Evolutionary conservation across 306 rosid species (phyloP).

Genomic region (Cicer yamashitae): DNA sequence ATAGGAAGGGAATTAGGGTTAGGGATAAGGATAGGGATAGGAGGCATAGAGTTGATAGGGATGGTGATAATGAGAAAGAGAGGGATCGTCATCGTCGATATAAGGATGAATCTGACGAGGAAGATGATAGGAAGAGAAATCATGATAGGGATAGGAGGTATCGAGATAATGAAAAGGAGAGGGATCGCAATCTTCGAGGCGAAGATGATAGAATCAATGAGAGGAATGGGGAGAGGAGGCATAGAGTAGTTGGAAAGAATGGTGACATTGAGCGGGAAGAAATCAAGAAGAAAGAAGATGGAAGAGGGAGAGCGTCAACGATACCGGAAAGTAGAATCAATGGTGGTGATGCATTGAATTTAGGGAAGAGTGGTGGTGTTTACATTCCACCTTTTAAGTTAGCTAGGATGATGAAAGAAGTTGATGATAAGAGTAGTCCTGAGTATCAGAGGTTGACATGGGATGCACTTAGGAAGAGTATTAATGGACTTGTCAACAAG

Average conservation of each 20-base stretch:
- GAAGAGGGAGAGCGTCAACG: conserved; percentile 44
- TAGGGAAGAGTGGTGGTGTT: conserved; percentile 93
- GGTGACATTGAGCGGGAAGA: conserved; percentile 33
- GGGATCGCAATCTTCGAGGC: neutral
- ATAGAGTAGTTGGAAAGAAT: conserved; percentile 45
- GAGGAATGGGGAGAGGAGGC: conserved; percentile 19
- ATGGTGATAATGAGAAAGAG: neutral
- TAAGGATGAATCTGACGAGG: neutral
- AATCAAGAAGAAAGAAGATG: conserved; percentile 50
- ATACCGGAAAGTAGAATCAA: conserved; percentile 52
- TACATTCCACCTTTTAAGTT: conserved; percentile 92
- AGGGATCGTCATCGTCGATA: neutral
- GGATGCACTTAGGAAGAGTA: conserved; percentile 96
- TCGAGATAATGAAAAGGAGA: neutral
- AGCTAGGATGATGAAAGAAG: conserved; percentile 95
- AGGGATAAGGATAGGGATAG: conserved; percentile 12
- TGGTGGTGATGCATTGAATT: conserved; percentile 52
- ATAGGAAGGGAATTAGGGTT: neutral
- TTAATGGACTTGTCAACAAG: conserved; percentile 93
- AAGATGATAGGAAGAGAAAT: neutral
- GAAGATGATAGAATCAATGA: conserved; percentile 6
- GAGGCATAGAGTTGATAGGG: neutral
- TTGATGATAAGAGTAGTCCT: conserved; percentile 79
- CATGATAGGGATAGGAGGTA: conserved; percentile 13
- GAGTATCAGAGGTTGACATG: conserved; percentile 94